A percentile compares a stretch with the other conserved stretches of the same genome.
Conservation (phyloP, 495 filamentous ascomycete species). For the Trichocladium antarcticum region DNA sequence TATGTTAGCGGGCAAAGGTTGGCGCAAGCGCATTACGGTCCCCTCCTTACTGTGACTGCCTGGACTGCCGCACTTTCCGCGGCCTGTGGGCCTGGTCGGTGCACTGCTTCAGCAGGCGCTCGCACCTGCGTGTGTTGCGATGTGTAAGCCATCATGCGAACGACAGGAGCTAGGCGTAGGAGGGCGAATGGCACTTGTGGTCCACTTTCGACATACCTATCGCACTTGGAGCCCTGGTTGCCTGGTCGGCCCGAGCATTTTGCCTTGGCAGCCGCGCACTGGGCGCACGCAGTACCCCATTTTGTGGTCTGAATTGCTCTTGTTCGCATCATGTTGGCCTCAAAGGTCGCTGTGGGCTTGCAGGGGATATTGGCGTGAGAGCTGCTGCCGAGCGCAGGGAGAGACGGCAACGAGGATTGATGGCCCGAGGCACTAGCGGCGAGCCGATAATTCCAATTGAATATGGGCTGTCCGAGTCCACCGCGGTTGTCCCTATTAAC, state of each 20-base stretch:
- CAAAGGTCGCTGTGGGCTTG: not conserved
- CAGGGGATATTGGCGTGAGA: not conserved
- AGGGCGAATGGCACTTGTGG: too few relatives aligned
- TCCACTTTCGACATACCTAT: conserved; percentile 5
- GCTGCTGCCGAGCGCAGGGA: not conserved
- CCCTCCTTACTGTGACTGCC: conserved; percentile 8
- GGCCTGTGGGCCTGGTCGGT: conserved; percentile 10
- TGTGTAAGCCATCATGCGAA: not conserved
- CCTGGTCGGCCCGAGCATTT: conserved; percentile 7
- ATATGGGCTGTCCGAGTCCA: too few relatives aligned
- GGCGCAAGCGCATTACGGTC: too few relatives aligned
- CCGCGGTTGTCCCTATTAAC: too few relatives aligned
- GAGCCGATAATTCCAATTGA: too few relatives aligned
- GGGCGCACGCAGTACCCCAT: conserved; percentile 11
- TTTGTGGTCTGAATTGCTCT: conserved; percentile 6
- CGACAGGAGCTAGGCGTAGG: not conserved
- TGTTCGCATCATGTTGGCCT: not conserved
- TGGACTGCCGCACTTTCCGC: conserved; percentile 5
- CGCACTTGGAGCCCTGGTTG: not conserved
- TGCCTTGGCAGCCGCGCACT: conserved; percentile 10
- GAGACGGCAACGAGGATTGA: not conserved
- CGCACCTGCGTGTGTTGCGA: conserved; percentile 1
- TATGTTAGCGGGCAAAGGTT: not conserved
- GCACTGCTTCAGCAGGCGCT: conserved; percentile 12
- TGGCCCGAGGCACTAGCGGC: too few relatives aligned